Evolutionary conservation across 768 basidiomycete genomes (phyloP).

Genomic region (Kwoniella newhampshirensis): DNA sequence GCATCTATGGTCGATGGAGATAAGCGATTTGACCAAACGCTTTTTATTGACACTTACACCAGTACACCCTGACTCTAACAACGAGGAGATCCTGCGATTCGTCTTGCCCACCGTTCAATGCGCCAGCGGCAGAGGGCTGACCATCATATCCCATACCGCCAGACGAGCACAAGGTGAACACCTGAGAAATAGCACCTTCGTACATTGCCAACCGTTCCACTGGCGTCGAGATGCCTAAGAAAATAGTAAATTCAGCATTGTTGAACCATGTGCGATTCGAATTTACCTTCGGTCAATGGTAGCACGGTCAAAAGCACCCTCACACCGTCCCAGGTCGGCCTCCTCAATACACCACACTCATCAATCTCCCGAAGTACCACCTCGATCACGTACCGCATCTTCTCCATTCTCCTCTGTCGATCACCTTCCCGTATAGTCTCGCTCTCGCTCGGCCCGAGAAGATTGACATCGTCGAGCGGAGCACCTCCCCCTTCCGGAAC

Average conservation of each 20-base stretch:
- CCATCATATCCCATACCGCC: constrained; percentile 55
- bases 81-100: constrained; percentile 58
- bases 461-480: constrained; percentile 17
- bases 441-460: constrained; percentile 36
- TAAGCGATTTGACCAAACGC: too few relatives aligned
- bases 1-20: constrained; percentile 56
- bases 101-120: constrained; percentile 58
- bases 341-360: constrained; percentile 70
- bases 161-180: constrained; percentile 69
- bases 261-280: background rate
- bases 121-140: constrained; percentile 22
- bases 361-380: constrained; percentile 80
- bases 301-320: constrained; percentile 73
- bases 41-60: constrained; percentile 57
- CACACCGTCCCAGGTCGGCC: constrained; percentile 83
- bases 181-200: constrained; percentile 78
- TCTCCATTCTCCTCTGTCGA: constrained; percentile 24
- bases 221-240: constrained; percentile 56
- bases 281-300: constrained; percentile 78
- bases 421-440: constrained; percentile 57
- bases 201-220: constrained; percentile 66
- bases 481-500: constrained; percentile 38
- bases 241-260: background rate
- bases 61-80: constrained; percentile 72
- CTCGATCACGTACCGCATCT: constrained; percentile 67